These are phyloP conservation scores for Colletotrichum tropicale DNA, from an alignment of 2,329 filamentous ascomycete genomes.

Conservation along the genomic window DNA sequence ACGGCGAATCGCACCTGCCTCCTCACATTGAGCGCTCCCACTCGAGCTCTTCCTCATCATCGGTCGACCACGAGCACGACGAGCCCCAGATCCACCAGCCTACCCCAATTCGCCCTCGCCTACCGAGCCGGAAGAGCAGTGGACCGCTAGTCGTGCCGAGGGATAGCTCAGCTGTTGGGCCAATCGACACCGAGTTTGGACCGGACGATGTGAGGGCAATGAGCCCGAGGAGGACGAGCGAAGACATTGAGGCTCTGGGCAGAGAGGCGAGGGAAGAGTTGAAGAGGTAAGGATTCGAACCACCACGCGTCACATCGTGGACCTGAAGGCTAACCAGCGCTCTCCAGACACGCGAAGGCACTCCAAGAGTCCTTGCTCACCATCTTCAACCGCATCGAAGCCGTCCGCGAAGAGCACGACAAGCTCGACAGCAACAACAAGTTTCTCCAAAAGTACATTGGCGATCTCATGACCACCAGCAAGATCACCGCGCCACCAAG, in stretches of 20 bases:
- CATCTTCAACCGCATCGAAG: conserved; percentile 92
- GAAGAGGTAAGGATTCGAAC: conserved; percentile 50
- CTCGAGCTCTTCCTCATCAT: conserved; percentile 36
- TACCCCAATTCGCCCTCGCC: conserved; percentile 64
- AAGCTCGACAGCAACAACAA: conserved; percentile 97
- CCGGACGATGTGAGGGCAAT: conserved; percentile 91
- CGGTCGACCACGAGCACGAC: conserved; percentile 33
- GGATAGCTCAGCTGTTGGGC: conserved; percentile 75
- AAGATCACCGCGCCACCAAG: conserved; percentile 68
- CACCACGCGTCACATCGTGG: background rate
- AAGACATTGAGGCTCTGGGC: conserved; percentile 87
- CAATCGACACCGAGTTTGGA: conserved; percentile 76
- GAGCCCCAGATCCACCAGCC: conserved; percentile 52
- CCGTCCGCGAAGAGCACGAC: conserved; percentile 92
- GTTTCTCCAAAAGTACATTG: conserved; percentile 97
- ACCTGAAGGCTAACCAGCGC: background rate
- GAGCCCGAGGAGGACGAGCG: conserved; percentile 89
- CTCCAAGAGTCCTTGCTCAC: conserved; percentile 89
- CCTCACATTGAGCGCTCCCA: conserved; percentile 39
- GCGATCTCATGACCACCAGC: conserved; percentile 89
- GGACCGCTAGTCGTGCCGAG: conserved; percentile 83
- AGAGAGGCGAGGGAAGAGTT: conserved; percentile 77
- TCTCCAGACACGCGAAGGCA: conserved; percentile 80
- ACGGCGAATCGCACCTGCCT: conserved; percentile 26
- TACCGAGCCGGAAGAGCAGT: conserved; percentile 78